A percentile compares a stretch with the other conserved stretches of the same genome.
Evolutionary conservation across 345 rosid genomes (phyloP).

Genomic region (Iberis pinnata): DNA sequence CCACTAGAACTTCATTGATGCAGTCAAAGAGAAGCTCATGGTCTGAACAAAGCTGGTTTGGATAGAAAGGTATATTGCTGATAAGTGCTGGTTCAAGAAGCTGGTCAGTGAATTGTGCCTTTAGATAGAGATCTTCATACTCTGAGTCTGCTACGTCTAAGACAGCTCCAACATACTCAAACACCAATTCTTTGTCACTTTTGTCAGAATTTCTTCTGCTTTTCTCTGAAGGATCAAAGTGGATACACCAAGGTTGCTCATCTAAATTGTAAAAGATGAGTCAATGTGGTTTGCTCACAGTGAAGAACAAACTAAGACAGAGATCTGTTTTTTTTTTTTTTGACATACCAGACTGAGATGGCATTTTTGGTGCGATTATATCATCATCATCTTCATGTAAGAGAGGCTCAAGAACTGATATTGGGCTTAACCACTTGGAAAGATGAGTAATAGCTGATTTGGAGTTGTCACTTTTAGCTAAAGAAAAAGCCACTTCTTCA

Average conservation of each 20-base stretch:
- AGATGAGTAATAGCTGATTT: constrained; percentile 37
- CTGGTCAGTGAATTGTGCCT: constrained; percentile 56
- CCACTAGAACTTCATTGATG: constrained; percentile 69
- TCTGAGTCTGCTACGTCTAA: constrained; percentile 45
- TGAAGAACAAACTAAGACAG: constrained; percentile 3
- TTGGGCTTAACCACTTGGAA: constrained; percentile 71
- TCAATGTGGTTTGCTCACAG: constrained; percentile 24
- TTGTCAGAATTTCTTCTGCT: constrained; percentile 28
- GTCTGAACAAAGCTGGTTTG: constrained; percentile 51
- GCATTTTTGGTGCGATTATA: constrained; percentile 50
- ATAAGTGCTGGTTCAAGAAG: constrained; percentile 58
- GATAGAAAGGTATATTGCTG: constrained; percentile 49
- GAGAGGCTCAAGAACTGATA: constrained; percentile 81
- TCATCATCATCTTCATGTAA: constrained; percentile 69
- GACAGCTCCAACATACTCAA: constrained; percentile 47
- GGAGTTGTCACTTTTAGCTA: constrained; percentile 39
- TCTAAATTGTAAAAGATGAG: constrained; percentile 39
- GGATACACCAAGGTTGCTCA: constrained; percentile 58
- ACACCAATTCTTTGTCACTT: constrained; percentile 44
- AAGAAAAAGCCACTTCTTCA: constrained; percentile 39
- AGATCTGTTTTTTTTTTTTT: not conserved
- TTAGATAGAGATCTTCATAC: constrained; percentile 64
- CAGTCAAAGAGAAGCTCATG: constrained; percentile 68
- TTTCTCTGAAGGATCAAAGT: constrained; percentile 37
- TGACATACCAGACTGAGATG: constrained; percentile 50